Evolutionary conservation across 2,329 filamentous ascomycete species (phyloP).

Genomic region (Bipolaris victoriae): DNA sequence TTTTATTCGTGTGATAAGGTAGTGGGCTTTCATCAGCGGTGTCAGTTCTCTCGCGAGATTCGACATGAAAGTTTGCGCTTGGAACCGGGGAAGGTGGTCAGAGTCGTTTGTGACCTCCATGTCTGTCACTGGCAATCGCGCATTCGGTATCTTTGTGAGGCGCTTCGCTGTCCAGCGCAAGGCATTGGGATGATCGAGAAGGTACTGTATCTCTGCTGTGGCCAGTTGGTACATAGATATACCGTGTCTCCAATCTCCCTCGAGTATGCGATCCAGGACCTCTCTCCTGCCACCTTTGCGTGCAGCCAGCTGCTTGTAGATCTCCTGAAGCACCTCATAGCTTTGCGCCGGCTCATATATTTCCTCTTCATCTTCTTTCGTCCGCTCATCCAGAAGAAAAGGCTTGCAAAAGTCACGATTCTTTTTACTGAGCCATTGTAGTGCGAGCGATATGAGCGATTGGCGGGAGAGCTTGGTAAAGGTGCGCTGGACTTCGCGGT

Average conservation of each 20-base stretch:
- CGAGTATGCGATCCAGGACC: slow-evolving; percentile 61
- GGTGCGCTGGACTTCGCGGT: slow-evolving; percentile 68
- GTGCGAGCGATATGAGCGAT: slow-evolving; percentile 72
- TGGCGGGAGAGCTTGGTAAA: slow-evolving; percentile 74
- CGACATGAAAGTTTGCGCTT: slow-evolving; percentile 78
- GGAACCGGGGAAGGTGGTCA: slow-evolving; percentile 68
- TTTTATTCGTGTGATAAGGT: slow-evolving; percentile 75
- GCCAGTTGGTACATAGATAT: slow-evolving; percentile 62
- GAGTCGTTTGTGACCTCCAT: slow-evolving; percentile 50
- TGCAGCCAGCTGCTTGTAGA: slow-evolving; percentile 47
- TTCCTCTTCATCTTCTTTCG: slow-evolving; percentile 60
- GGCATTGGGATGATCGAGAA: slow-evolving; percentile 59
- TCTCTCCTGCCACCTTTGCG: slow-evolving; percentile 61
- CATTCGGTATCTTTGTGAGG: slow-evolving; percentile 47
- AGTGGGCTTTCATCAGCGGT: slow-evolving; percentile 83
- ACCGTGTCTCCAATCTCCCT: slow-evolving; percentile 63
- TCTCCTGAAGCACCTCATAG: slow-evolving; percentile 68
- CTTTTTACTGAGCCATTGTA: slow-evolving; percentile 77
- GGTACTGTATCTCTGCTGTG: slow-evolving; percentile 60
- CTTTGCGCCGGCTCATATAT: slow-evolving; percentile 72
- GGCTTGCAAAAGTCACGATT: slow-evolving; percentile 67
- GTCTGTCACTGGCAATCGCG: slow-evolving; percentile 31
- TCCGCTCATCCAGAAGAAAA: slow-evolving; percentile 55
- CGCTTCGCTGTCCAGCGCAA: slow-evolving; percentile 62
- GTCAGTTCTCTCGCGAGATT: slow-evolving; percentile 76